Percentiles rank a stretch among this genome's conserved stretches.
phyloP scores from a whole-genome alignment of 2,329 filamentous ascomycete species.

The Colletotrichum somersetense region DNA sequence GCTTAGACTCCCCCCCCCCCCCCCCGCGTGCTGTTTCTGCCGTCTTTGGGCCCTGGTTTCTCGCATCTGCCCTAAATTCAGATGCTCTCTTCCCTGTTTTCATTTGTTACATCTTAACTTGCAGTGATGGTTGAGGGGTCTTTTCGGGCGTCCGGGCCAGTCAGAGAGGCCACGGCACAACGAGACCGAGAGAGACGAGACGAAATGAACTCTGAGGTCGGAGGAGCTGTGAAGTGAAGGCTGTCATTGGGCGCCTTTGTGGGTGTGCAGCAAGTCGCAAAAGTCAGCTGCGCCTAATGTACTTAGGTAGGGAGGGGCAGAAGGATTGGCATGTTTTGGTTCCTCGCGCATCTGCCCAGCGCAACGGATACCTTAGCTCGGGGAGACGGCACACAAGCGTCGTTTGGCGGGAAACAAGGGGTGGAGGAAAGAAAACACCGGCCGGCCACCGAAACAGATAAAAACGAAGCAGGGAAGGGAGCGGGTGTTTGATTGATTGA shows the following conservation, averaged over 20 bases:
- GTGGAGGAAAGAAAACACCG: not conserved
- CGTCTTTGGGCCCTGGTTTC: not conserved
- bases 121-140: not conserved
- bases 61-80: slow-evolving; percentile 17
- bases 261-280: slow-evolving; percentile 16
- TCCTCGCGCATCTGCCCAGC: slow-evolving; percentile 24
- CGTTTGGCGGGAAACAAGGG: slow-evolving; percentile 15
- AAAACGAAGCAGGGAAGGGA: slow-evolving; percentile 26
- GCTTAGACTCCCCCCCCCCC: slow-evolving; percentile 1
- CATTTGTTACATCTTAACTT: not conserved
- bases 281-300: slow-evolving; percentile 18
- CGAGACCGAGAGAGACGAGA: slow-evolving; percentile 5
- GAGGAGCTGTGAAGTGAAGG: not conserved
- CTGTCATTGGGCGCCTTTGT: not conserved
- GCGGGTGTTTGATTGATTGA: not conserved
- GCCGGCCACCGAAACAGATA: not conserved
- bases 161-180: slow-evolving; percentile 17
- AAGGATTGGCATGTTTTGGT: slow-evolving; percentile 26
- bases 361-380: slow-evolving; percentile 34
- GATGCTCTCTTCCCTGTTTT: slow-evolving; percentile 11
- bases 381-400: slow-evolving; percentile 37
- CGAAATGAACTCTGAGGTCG: slow-evolving; percentile 5
- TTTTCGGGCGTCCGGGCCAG: not conserved
- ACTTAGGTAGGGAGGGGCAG: not conserved
- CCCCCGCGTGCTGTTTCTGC: slow-evolving; percentile 2